These are phyloP conservation scores for Colletotrichum tabaci DNA, from an alignment of 2,329 filamentous ascomycete species.

Conservation along the genomic window DNA sequence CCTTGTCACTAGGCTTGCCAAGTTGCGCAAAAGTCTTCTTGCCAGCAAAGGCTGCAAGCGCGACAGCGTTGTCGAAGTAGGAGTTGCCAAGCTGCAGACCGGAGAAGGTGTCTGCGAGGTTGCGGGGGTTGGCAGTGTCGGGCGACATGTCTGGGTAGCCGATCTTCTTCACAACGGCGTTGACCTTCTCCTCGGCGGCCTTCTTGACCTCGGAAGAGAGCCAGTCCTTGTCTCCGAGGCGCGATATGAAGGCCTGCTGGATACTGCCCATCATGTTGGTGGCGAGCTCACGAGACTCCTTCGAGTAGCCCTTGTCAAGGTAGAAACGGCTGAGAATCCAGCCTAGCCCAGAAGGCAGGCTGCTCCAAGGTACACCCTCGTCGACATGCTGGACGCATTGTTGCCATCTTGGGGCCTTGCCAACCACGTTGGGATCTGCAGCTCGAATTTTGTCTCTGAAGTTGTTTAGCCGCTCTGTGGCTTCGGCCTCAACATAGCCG, in stretches of 20 bases:
- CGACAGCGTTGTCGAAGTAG: conserved; percentile 72
- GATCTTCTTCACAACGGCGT: conserved; percentile 77
- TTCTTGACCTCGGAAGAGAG: conserved; percentile 73
- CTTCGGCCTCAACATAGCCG: conserved; percentile 69
- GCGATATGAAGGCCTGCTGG: conserved; percentile 75
- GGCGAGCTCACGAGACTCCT: conserved; percentile 75
- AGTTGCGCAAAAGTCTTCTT: conserved; percentile 69
- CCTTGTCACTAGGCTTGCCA: conserved; percentile 71
- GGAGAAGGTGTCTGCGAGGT: conserved; percentile 70
- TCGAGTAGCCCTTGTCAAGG: conserved; percentile 76
- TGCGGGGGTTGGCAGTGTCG: conserved; percentile 70
- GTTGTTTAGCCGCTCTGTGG: conserved; percentile 69
- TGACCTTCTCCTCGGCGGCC: conserved; percentile 74
- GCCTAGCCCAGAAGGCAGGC: conserved; percentile 61
- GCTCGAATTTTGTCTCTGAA: conserved; percentile 54
- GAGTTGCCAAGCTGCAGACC: conserved; percentile 64
- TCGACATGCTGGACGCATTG: conserved; percentile 73
- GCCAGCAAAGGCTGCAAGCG: conserved; percentile 63
- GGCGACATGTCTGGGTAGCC: conserved; percentile 76
- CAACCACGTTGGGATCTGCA: conserved; percentile 46
- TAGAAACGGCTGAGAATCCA: conserved; percentile 82
- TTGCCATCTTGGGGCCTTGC: conserved; percentile 74
- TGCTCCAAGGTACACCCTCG: conserved; percentile 38
- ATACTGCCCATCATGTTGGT: conserved; percentile 80
- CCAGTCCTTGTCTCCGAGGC: conserved; percentile 72